Evolutionary conservation across 306 rosid genomes (phyloP), one percentile per base, ranked within the genome.

Genomic region (Quercus cerris): DNA sequence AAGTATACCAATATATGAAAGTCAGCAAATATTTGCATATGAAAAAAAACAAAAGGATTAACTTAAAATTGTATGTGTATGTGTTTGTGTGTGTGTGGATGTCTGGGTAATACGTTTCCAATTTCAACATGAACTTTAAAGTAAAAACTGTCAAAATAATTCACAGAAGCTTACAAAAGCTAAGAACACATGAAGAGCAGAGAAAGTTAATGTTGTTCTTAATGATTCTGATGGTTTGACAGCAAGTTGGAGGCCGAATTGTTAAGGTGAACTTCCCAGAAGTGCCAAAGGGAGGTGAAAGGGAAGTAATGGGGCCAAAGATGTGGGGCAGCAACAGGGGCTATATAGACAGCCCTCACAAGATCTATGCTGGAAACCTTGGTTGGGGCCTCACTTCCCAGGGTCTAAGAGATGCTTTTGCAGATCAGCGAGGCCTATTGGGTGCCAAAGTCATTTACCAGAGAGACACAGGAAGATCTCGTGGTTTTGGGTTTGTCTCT

Each of bases 221-320:
- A 73, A 75, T 74, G 78, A 52, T 51, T 82, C 22, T 80, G 81
- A 49, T 83, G 77, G 64, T 75, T 49, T 74, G 79, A 80, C 91
- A 94, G 99, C 94, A 84, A 93, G 79, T 95, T 44, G 98, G 94
- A 17, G 96, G 99, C 18, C 87, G 98, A 74, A 87, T 89, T 10
- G 88, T 83, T 23, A 93, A 79, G 86, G 99, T 93, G 46, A 93
- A 93, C 89, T 91, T 95, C 79, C 97, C 98, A 56, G 98, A 95
- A 83, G 99, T 93, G 66, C 98, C 99, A 2, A 89, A 78, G 81
- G 99, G 99, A 77, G 98, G 98, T 55, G 98, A 95, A 82, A 93
- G 90, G 86, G 88, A 91, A 56, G 91, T 90, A 18, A 83, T 95
- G 90, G 90, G 93, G 17, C 88, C 91, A 9, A 89, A 63, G 86